Evolutionary conservation across 2,329 filamentous ascomycete species (phyloP), one percentile per base, ranked within the genome.

Genomic region (Exophiala bonariae): DNA sequence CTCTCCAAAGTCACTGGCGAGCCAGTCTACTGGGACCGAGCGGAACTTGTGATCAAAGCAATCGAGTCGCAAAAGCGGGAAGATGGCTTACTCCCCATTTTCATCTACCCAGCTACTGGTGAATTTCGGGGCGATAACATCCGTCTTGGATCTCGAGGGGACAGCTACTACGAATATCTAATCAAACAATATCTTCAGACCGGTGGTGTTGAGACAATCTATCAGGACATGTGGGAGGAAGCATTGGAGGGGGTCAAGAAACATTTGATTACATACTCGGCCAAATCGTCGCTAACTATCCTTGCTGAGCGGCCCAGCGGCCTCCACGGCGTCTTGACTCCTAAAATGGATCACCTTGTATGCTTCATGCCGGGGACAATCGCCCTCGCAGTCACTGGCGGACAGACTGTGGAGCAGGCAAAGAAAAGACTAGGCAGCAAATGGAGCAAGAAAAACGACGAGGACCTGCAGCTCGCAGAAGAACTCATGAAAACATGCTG

Each of bases 171-270:
- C 70, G 89, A 99, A 71, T 99, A 99, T 66, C 81, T 99, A 41
- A 95, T 97, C 75, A 99, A 99, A 73, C 93, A 99, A 67, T 97
- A 95, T 65, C 77, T 96, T 16, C 93, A 99, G 68, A 99, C 93
- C 10, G 88, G 87, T 47, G 83, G 87, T 64, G 78, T 91, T 62
- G 92, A 99, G 66, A 77, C 83, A 0, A 72, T 97, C 13, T 99
- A 99, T 68, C 77, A 85, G 56, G 87, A 93, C 11, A 88, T 99
- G 83, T 99, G 95, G 91, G 79, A 92, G 31, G 87, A 99, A 64
- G 79, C 89, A 11, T 74, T 99, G 36, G 75, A 74, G 13, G 93
- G 92, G 40, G 84, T 97, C 47, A 89, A 92, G 61, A 95, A 95
- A 69, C 85, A 99, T 64, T 80, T 99, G 22, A 76, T 99, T 56